Base-by-base conservation (phyloP, 2,329 filamentous ascomycete genomes). In the Colletotrichum karsti region DNA sequence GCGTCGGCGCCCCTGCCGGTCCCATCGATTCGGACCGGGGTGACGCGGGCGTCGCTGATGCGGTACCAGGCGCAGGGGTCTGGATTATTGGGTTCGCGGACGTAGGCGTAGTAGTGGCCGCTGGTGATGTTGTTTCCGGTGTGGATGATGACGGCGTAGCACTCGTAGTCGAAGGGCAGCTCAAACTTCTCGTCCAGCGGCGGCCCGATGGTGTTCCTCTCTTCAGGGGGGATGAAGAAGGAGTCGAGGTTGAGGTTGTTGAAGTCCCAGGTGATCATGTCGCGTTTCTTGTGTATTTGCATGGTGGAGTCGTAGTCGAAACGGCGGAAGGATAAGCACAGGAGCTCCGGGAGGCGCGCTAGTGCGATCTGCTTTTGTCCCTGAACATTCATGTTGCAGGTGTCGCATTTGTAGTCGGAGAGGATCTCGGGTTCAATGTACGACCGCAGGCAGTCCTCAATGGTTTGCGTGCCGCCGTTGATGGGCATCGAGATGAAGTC, bases 141-240 rank as follows among this genome's bases (percentile, higher is more conserved):
- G 77, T 98, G 95, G 69, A 92, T 86, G 60, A 97, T 88, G 7
- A 98, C 92, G 2, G 91, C 95, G 76, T 97, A 98, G 58, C 93
- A 91, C 75, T 97, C 92, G 78, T 98, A 99, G 5, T 84, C 82
- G 75, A 92, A 94, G 0, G 92, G 91, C 1, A 79, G 80, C 3
- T 74, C 72, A 64, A 86, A 84, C 13, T 81, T 80, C 9, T 73
- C 78, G 64, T 84, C 82, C 5, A 50, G 54, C 1, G 59, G 39
- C 5, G 53, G 55, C 13, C 35, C 53, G 7, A 48, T 37, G 15
- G 67, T 78, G 76, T 41, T 78, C 77, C 77, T 58, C 76, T 81
- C 62, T 73, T 81, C 59, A 73, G 77, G 68, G 12, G 75, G 75
- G 67, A 83, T 76, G 68, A 81, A 83, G 72, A 80, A 84, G 6